Conservation (phyloP, 116 monocot species). For the Phalaenopsis hybrid region DNA sequence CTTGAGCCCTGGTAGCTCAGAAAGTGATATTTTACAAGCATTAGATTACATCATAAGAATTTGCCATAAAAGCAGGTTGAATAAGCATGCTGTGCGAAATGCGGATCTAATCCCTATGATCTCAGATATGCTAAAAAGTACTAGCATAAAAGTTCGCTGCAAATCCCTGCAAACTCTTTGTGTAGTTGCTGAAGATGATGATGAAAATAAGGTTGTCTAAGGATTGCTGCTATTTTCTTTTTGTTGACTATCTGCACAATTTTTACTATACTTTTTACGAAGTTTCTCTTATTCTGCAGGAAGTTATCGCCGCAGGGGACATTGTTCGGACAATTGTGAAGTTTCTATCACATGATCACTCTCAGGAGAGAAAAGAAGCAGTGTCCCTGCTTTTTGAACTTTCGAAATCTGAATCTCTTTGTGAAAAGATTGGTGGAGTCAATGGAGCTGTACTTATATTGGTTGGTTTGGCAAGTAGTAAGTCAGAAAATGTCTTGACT, state of each 20-base stretch:
- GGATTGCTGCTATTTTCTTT: conserved; percentile 12
- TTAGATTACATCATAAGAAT: conserved; percentile 39
- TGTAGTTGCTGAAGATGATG: conserved; percentile 59
- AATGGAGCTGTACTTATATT: conserved; percentile 73
- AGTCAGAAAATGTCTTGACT: conserved; percentile 55
- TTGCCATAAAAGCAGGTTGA: conserved; percentile 47
- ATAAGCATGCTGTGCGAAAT: conserved; percentile 47
- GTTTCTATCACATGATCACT: conserved; percentile 61
- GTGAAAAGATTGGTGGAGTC: conserved; percentile 77
- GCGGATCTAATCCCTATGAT: conserved; percentile 50
- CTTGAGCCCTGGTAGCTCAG: conserved; percentile 40
- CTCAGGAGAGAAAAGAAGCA: conserved; percentile 74
- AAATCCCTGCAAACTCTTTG: conserved; percentile 71
- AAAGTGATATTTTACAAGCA: conserved; percentile 47
- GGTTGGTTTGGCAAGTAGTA: conserved; percentile 76
- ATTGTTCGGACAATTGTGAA: conserved; percentile 79
- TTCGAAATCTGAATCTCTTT: conserved; percentile 61
- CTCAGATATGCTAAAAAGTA: conserved; percentile 64
- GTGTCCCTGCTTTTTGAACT: conserved; percentile 77
- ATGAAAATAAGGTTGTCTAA: conserved; percentile 68
- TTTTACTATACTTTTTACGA: not conserved
- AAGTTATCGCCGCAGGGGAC: conserved; percentile 60
- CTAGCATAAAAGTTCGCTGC: conserved; percentile 48
- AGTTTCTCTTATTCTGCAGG: conserved; percentile 33
- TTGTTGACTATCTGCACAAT: not conserved